phyloP scores from a whole-genome alignment of 73 alveolate genomes.

The Blepharisma japonicum region DNA sequence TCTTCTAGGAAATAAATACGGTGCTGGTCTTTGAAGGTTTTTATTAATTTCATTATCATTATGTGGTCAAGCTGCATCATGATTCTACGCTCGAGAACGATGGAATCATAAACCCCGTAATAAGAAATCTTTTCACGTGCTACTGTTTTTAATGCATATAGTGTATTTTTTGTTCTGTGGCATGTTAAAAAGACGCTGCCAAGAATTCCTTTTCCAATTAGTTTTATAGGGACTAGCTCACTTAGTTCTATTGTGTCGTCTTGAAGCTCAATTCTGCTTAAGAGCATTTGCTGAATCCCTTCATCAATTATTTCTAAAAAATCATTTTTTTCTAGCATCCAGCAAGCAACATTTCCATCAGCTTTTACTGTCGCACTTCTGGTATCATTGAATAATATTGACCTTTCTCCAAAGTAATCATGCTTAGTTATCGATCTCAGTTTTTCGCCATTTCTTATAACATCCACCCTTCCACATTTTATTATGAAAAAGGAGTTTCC shows the following conservation, averaged over 20 bases:
- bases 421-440: not conserved
- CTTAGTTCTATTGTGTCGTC: not conserved
- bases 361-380: conserved; percentile 33
- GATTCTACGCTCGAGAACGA: conserved; percentile 39
- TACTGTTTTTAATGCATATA: conserved; percentile 44
- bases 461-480: conserved; percentile 59
- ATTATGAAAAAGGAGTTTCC: conserved; percentile 70
- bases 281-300: not conserved
- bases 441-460: not conserved
- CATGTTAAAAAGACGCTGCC: conserved; percentile 31
- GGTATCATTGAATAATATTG: conserved; percentile 8
- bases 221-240: conserved; percentile 44
- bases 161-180: conserved; percentile 39
- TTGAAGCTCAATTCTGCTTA: conserved; percentile 20
- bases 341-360: conserved; percentile 32
- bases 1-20: conserved; percentile 41
- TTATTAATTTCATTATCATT: conserved; percentile 40
- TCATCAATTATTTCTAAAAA: not conserved
- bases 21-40: conserved; percentile 35
- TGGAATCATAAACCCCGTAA: conserved; percentile 26
- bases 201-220: conserved; percentile 52
- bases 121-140: conserved; percentile 33
- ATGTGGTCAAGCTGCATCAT: conserved; percentile 42
- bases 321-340: conserved; percentile 10
- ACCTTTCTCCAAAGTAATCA: conserved; percentile 35